Evolutionary conservation across 2,329 filamentous ascomycete species (phyloP).

Genomic region (Alternaria angustiovoidea): DNA sequence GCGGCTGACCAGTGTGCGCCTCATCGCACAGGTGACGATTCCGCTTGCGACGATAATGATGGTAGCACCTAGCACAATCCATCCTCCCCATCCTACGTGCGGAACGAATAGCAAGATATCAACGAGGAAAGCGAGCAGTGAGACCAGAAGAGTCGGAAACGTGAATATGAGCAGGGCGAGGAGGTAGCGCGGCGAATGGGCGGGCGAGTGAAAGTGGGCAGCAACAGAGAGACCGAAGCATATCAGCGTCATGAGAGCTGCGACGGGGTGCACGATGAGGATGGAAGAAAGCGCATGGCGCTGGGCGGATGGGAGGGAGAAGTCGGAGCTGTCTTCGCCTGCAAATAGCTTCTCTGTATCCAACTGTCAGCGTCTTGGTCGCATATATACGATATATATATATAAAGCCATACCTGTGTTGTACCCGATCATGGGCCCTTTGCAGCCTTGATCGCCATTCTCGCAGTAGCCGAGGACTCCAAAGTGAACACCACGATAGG

Average conservation of each 20-base stretch:
- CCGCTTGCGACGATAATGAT: slow-evolving; percentile 83
- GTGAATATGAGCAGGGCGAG: slow-evolving; percentile 85
- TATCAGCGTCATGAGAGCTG: slow-evolving; percentile 83
- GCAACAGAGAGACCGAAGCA: slow-evolving; percentile 81
- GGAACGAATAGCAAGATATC: slow-evolving; percentile 95
- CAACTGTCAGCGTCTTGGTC: slow-evolving; percentile 22
- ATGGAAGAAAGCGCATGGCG: slow-evolving; percentile 81
- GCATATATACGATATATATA: background rate
- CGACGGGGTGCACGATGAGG: slow-evolving; percentile 90
- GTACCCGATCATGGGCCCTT: slow-evolving; percentile 82
- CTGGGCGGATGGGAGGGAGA: slow-evolving; percentile 70
- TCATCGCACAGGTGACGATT: slow-evolving; percentile 92
- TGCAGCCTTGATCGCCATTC: slow-evolving; percentile 63
- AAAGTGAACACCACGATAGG: slow-evolving; percentile 78
- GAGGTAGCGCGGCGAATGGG: slow-evolving; percentile 89
- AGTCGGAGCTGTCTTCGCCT: slow-evolving; percentile 59
- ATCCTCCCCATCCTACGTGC: slow-evolving; percentile 92
- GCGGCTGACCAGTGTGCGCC: slow-evolving; percentile 85
- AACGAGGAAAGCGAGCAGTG: slow-evolving; percentile 86
- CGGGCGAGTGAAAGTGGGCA: slow-evolving; percentile 85
- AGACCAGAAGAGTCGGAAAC: slow-evolving; percentile 82
- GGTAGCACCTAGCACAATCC: slow-evolving; percentile 88
- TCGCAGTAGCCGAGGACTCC: slow-evolving; percentile 93
- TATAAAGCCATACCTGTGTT: slow-evolving; percentile 70
- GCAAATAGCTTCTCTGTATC: slow-evolving; percentile 58